Conservation (phyloP, 2,329 filamentous ascomycete genomes). For the Lasiodiplodia theobromae region DNA sequence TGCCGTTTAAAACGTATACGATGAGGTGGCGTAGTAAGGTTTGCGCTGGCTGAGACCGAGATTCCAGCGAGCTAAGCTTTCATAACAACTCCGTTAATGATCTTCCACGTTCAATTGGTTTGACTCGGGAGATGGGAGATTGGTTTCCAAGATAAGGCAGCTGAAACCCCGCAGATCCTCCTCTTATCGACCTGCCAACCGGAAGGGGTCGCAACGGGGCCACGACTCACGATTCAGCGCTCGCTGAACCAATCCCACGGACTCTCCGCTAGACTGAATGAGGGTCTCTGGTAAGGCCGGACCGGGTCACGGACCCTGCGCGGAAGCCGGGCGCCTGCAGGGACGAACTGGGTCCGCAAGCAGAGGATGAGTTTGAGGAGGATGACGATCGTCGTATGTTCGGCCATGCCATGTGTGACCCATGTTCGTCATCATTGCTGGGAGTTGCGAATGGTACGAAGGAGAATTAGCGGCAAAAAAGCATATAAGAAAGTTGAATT, state of each 20-base stretch:
- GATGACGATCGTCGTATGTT: constrained; percentile 21
- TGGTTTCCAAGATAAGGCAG: constrained; percentile 12
- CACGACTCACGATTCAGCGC: constrained; percentile 9
- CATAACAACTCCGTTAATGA: constrained; percentile 10
- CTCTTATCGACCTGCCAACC: constrained; percentile 17
- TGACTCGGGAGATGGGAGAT: constrained; percentile 22
- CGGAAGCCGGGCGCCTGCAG: neutral
- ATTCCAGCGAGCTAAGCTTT: neutral
- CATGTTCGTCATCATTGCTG: constrained; percentile 17
- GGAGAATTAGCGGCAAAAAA: constrained; percentile 1
- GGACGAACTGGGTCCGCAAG: neutral
- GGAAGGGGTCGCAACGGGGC: neutral
- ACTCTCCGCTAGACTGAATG: constrained; percentile 4
- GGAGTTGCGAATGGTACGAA: constrained; percentile 7
- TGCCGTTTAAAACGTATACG: neutral
- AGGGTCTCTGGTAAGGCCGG: neutral
- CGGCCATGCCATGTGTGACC: constrained; percentile 17
- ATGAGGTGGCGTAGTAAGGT: neutral
- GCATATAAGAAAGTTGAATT: constrained; percentile 25
- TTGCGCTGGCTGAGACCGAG: neutral
- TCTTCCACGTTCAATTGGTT: constrained; percentile 14
- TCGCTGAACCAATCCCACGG: constrained; percentile 8
- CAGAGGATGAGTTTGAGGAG: constrained; percentile 9
- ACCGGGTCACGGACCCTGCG: neutral
- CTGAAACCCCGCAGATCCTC: constrained; percentile 19